A percentile compares a stretch with the other conserved stretches of the same genome.
These are phyloP conservation scores for Urtica urens DNA, from an alignment of 306 rosid genomes.

Conservation along the genomic window DNA sequence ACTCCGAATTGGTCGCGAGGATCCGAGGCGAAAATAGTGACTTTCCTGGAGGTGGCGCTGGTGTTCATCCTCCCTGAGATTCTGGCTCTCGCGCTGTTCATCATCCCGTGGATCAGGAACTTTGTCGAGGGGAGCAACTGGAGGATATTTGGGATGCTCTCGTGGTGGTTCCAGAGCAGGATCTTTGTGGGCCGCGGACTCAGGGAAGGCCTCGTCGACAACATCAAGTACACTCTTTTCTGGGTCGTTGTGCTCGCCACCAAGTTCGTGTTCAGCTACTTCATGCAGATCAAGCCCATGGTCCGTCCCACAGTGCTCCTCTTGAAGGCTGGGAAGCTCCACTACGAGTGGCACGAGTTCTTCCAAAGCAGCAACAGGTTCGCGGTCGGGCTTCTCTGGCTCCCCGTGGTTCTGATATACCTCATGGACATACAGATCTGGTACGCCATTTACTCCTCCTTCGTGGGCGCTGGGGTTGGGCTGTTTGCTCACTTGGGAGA, in stretches of 20 bases:
- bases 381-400: constrained; percentile 69
- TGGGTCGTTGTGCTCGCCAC: constrained; percentile 79
- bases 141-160: constrained; percentile 64
- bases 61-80: constrained; percentile 73
- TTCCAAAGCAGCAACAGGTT: constrained; percentile 40
- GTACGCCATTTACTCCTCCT: constrained; percentile 83
- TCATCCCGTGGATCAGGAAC: constrained; percentile 81
- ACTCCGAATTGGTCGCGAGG: constrained; percentile 39
- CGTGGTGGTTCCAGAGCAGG: constrained; percentile 95
- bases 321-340: constrained; percentile 27
- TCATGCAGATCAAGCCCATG: constrained; percentile 86
- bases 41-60: constrained; percentile 47
- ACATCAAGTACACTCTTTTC: constrained; percentile 61
- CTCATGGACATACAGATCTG: constrained; percentile 92
- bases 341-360: constrained; percentile 57
- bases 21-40: constrained; percentile 43
- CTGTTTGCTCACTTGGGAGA: constrained; percentile 87
- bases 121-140: constrained; percentile 79
- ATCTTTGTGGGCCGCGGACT: constrained; percentile 89
- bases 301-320: constrained; percentile 56
- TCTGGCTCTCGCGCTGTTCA: constrained; percentile 52
- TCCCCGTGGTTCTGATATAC: constrained; percentile 78
- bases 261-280: constrained; percentile 75
- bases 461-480: constrained; percentile 78
- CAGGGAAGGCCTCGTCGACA: constrained; percentile 85